Evolutionary conservation across 352 stramenopile genomes (phyloP), one percentile per base, ranked within the genome.

Genomic region (Phytophthora nicotianae): DNA sequence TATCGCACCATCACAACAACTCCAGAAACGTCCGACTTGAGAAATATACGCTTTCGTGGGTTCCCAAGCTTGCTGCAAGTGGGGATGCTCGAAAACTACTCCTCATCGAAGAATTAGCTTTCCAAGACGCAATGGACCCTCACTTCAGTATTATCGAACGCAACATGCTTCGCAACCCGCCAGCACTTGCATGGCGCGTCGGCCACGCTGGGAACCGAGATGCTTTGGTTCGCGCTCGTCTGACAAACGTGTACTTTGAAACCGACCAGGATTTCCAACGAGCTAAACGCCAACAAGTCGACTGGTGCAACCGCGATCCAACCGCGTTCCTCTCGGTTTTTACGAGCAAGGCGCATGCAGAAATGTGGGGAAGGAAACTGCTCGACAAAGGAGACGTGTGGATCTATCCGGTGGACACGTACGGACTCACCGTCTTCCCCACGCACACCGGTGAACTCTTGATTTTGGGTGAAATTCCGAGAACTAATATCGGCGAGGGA

Each of bases 181-280:
- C 45, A 50, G 13, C 45, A n/a, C 13, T 50, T 38, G 45, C 38
- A 10, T 50, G 45, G 45, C 45, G 45, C 45, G 21, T 50, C 8
- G 45, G 23, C 38, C 45, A 50, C 24, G 24, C 24, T 50, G 45
- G 24, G 6, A 50, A 50, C 9, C 19, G 32, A 50, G 45, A 50
- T 37, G 24, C 45, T 16, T 24, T 50, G 21, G 45, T 37, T 20
- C 45, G 45, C 17, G 21, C 45, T 38, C 21, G 45, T 5, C 13
- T 50, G 19, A 8, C 21, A 33, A 33, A 17, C 32, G 14, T 24
- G 6, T 38, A 8, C 16, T 50, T 50, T 38, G 14, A 50, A 21
- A 50, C 45, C 5, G 45, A 50, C 27, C 6, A 20, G 5, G 45
- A 50, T 19, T 50, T 38, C 19, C 45, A 50, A 24, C 45, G 16